These are phyloP conservation scores for Primulina eburnea DNA, from an alignment of 257 asterid genomes.

Conservation along the genomic window DNA sequence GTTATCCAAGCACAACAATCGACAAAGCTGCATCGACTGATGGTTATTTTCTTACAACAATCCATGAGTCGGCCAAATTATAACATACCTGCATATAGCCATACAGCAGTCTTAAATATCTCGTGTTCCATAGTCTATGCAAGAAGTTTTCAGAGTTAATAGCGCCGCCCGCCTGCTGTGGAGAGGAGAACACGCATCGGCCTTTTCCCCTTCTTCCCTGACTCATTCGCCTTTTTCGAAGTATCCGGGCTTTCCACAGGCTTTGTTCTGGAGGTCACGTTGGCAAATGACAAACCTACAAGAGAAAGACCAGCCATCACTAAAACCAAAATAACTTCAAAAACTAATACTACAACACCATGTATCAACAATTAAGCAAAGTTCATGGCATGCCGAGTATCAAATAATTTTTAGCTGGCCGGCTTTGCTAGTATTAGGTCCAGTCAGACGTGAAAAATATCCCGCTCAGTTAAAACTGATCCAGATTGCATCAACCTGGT, in stretches of 20 bases:
- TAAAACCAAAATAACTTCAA: not conserved
- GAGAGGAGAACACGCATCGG: conserved; percentile 66
- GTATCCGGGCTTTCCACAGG: conserved; percentile 34
- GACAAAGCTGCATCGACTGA: too few species aligned
- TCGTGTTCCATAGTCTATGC: not conserved
- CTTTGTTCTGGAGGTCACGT: conserved; percentile 56
- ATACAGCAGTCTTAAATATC: not conserved
- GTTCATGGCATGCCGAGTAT: too few species aligned
- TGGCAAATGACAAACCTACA: conserved; percentile 68
- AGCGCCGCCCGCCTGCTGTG: conserved; percentile 85
- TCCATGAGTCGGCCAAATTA: not conserved
- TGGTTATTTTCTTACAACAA: too few species aligned
- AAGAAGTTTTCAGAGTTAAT: conserved; percentile 30
- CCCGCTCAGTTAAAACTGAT: too few species aligned
- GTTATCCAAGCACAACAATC: too few species aligned
- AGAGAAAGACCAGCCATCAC: conserved; percentile 1
- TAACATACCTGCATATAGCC: not conserved
- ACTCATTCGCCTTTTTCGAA: conserved; percentile 40
- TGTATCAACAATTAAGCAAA: not conserved
- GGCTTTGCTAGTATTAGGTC: too few species aligned
- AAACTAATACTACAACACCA: not conserved
- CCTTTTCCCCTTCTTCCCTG: conserved; percentile 75
- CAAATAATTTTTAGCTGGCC: too few species aligned
- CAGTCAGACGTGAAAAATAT: too few species aligned
- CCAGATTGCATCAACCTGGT: too few species aligned